phyloP scores from a whole-genome alignment of 2,329 filamentous ascomycete genomes.

The Ascochyta clinopodiicola region DNA sequence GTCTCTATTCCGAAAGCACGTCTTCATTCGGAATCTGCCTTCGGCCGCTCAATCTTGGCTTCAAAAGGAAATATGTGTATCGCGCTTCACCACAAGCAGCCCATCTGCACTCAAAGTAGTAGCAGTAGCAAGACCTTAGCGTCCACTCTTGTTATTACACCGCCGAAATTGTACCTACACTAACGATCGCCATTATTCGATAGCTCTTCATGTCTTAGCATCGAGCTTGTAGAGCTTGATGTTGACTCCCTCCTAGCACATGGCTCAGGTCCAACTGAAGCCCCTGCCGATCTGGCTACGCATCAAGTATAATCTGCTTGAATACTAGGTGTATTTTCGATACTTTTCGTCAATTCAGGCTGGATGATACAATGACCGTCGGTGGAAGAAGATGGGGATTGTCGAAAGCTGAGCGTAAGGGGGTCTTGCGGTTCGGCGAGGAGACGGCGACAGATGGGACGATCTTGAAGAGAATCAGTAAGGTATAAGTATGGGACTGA shows the following conservation, averaged over 20 bases:
- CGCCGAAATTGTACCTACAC: neutral
- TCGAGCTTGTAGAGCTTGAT: neutral
- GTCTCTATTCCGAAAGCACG: neutral
- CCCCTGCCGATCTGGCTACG: slow-evolving; percentile 31
- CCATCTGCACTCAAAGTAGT: neutral
- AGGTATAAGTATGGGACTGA: slow-evolving; percentile 30
- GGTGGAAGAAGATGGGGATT: slow-evolving; percentile 27
- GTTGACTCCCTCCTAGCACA: neutral
- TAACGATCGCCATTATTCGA: neutral
- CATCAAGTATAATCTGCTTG: neutral
- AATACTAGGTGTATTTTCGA: slow-evolving; percentile 11
- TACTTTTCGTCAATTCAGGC: slow-evolving; percentile 30
- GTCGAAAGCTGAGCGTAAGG: slow-evolving; percentile 2
- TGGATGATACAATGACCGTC: slow-evolving; percentile 25
- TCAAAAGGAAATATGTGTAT: neutral
- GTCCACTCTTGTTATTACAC: neutral
- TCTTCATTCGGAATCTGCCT: neutral
- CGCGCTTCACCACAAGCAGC: neutral
- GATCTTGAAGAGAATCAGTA: neutral
- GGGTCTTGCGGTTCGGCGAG: neutral
- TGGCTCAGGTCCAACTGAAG: neutral
- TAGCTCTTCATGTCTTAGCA: neutral
- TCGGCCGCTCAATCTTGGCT: neutral
- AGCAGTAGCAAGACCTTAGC: neutral
- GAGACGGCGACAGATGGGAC: neutral